Conservation (phyloP, 2,329 filamentous ascomycete genomes). For the Decorospora gaudefroyi region DNA sequence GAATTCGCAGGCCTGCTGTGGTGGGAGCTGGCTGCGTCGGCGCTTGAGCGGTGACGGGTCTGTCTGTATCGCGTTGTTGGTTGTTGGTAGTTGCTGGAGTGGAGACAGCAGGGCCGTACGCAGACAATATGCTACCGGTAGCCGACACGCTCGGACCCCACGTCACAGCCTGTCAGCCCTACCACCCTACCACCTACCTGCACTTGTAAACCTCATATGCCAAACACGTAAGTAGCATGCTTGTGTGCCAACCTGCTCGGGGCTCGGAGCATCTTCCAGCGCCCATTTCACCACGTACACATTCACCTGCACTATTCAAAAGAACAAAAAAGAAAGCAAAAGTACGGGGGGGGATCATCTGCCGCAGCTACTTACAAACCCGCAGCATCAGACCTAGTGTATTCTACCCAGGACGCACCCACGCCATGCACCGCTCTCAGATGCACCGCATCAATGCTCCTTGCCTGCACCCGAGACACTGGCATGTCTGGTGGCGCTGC, state of each 20-base stretch:
- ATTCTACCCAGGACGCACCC: constrained; percentile 34
- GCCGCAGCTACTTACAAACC: constrained; percentile 18
- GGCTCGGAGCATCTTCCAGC: too few species aligned
- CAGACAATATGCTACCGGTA: constrained; percentile 13
- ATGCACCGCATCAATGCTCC: constrained; percentile 24
- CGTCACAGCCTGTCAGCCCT: too few species aligned
- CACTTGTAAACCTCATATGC: too few species aligned
- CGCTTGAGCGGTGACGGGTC: constrained; percentile 16
- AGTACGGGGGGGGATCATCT: constrained; percentile 30
- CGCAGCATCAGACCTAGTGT: constrained; percentile 36
- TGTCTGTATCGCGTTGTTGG: too few species aligned
- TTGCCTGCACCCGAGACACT: constrained; percentile 24
- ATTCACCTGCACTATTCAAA: constrained; percentile 1
- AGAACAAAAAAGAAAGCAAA: neutral
- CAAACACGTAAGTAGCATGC: too few species aligned
- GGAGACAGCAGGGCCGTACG: constrained; percentile 26
- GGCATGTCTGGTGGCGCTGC: constrained; percentile 21
- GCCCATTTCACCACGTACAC: too few species aligned
- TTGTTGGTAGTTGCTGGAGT: constrained; percentile 28
- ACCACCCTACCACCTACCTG: too few species aligned
- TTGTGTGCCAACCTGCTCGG: too few species aligned
- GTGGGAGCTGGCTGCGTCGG: constrained; percentile 11
- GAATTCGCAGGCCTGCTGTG: constrained; percentile 18
- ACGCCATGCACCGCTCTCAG: constrained; percentile 20
- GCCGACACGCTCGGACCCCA: too few species aligned